These are phyloP conservation scores for Russula virescens DNA, from an alignment of 768 basidiomycete genomes.

Conservation along the genomic window DNA sequence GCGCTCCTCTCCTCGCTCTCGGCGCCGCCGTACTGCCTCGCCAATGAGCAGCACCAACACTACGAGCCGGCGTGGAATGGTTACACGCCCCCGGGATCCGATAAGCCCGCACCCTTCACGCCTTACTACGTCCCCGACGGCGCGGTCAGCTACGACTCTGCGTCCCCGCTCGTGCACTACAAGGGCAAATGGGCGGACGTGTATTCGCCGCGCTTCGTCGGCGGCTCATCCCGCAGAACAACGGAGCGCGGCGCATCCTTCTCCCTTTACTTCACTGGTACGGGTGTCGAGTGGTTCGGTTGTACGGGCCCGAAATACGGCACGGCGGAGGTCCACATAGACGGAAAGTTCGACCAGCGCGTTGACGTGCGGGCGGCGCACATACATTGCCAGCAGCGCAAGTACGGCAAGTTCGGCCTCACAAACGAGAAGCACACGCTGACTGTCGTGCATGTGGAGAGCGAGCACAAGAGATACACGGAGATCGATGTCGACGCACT, in stretches of 20 bases:
- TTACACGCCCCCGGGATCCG: conserved; percentile 46
- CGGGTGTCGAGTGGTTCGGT: conserved; percentile 77
- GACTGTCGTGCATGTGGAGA: conserved; percentile 53
- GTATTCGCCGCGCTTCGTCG: conserved; percentile 46
- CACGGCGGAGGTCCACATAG: conserved; percentile 49
- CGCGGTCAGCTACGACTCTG: conserved; percentile 63
- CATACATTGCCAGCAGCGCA: conserved; percentile 49
- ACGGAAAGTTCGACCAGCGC: conserved; percentile 41
- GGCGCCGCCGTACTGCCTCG: not conserved
- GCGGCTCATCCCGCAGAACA: conserved; percentile 48
- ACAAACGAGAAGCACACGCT: conserved; percentile 49
- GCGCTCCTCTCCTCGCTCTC: not conserved
- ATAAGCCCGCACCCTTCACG: conserved; percentile 42
- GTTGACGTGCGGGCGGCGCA: conserved; percentile 42
- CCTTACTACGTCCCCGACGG: conserved; percentile 74
- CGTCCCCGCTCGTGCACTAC: conserved; percentile 60
- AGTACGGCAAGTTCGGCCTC: conserved; percentile 58
- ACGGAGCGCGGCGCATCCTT: conserved; percentile 43
- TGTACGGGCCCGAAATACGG: conserved; percentile 50
- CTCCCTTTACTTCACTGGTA: conserved; percentile 60
- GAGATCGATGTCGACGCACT: conserved; percentile 59
- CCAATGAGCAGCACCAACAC: not conserved
- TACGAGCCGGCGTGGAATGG: conserved; percentile 66
- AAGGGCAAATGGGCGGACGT: conserved; percentile 53
- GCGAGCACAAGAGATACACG: conserved; percentile 32